Conservation (phyloP, 1,139 yeast genomes). For the Schizosaccharomyces versatilis region DNA sequence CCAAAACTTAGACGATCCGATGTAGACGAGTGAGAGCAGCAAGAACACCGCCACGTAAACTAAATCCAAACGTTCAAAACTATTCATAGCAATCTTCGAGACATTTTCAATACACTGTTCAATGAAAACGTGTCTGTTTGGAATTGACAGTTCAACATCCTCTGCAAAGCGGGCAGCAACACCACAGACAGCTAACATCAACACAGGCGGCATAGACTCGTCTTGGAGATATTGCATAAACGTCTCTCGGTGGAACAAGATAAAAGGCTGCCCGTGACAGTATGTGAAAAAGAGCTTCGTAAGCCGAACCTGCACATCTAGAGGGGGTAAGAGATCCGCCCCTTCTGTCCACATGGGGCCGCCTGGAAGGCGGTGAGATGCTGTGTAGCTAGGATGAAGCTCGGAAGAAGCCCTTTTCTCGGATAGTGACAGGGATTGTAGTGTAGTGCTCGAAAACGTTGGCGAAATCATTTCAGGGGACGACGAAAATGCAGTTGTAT, state of each 20-base stretch:
- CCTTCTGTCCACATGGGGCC: conserved; percentile 1
- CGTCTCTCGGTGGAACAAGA: conserved; percentile 20
- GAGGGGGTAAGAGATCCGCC: not conserved
- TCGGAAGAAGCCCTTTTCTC: too few species aligned
- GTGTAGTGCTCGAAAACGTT: too few species aligned
- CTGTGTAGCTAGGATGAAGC: not conserved
- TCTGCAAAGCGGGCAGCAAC: conserved; percentile 20
- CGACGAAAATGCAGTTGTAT: too few species aligned
- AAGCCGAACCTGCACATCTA: not conserved
- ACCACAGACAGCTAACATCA: conserved; percentile 21
- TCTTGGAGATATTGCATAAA: conserved; percentile 18
- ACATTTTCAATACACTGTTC: not conserved
- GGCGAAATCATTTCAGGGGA: too few species aligned
- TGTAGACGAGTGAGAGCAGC: not conserved
- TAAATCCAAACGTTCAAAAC: not conserved
- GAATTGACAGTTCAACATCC: conserved; percentile 9
- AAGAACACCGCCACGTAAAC: not conserved
- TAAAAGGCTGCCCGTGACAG: conserved; percentile 19
- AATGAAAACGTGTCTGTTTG: not conserved
- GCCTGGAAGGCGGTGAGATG: not conserved
- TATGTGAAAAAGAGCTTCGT: not conserved
- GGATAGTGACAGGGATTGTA: too few species aligned
- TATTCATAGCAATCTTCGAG: not conserved
- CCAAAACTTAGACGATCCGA: conserved; percentile 18
- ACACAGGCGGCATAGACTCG: conserved; percentile 17